Percentiles rank a stretch among this genome's conserved stretches.
These are phyloP conservation scores for Vitis hybrid DNA, from an alignment of 177 flowering plant species.

Conservation along the genomic window DNA sequence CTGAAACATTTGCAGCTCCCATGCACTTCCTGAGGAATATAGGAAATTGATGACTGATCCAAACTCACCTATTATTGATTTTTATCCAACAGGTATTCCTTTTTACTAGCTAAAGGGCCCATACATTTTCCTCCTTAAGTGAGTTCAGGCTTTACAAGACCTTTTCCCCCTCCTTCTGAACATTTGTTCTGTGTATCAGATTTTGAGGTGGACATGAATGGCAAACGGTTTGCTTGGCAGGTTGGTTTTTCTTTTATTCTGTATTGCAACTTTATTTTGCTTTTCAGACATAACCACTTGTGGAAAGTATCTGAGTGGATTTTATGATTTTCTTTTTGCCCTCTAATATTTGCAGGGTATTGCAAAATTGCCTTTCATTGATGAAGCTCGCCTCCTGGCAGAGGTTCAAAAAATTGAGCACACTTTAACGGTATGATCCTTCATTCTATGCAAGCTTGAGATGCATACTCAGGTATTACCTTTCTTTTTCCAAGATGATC, in stretches of 20 bases:
- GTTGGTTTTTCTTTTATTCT: conserved; percentile 29
- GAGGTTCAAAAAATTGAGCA: conserved; percentile 71
- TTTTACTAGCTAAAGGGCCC: neutral
- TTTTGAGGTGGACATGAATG: conserved; percentile 99
- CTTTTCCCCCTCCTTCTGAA: neutral
- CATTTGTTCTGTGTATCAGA: conserved; percentile 41
- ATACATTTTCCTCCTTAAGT: neutral
- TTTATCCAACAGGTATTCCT: conserved; percentile 81
- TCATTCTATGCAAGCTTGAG: neutral
- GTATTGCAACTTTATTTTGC: neutral
- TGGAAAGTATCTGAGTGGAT: neutral
- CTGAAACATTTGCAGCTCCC: conserved; percentile 61
- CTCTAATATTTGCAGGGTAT: conserved; percentile 53
- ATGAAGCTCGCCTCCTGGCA: conserved; percentile 78
- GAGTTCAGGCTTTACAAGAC: neutral
- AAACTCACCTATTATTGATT: conserved; percentile 88
- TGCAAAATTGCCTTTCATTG: conserved; percentile 92
- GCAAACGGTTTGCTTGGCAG: conserved; percentile 97
- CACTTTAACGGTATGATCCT: conserved; percentile 66
- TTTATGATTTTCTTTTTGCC: neutral
- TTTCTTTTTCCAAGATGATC: neutral
- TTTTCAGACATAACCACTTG: neutral
- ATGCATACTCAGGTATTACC: neutral
- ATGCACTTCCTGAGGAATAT: conserved; percentile 86
- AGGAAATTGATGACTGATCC: conserved; percentile 88